Conservation (phyloP, 495 filamentous ascomycete genomes). For the Amorphotheca resinae region DNA sequence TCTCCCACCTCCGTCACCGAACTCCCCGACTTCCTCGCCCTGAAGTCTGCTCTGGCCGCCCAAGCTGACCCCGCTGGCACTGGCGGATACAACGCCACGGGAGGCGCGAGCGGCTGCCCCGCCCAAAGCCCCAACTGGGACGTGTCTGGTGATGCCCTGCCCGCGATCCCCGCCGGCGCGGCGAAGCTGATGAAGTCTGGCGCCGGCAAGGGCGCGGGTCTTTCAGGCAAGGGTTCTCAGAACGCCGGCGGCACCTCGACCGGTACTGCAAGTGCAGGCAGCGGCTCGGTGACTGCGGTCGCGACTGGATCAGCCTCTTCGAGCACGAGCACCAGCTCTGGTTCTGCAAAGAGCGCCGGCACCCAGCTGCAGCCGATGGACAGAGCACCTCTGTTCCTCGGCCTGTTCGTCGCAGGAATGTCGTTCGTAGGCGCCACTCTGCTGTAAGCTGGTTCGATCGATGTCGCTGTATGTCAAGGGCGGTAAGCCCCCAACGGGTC, state of each 20-base stretch:
- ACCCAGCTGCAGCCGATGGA: constrained; percentile 24
- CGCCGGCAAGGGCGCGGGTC: constrained; percentile 60
- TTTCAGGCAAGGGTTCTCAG: constrained; percentile 61
- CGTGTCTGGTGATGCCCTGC: constrained; percentile 53
- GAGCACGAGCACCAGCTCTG: constrained; percentile 22
- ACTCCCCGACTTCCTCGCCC: constrained; percentile 50
- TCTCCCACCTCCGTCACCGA: constrained; percentile 35
- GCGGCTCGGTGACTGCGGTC: constrained; percentile 37
- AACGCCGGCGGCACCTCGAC: constrained; percentile 48
- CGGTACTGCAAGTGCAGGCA: constrained; percentile 49
- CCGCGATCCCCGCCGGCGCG: constrained; percentile 52
- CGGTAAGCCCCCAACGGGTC: too few species aligned
- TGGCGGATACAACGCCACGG: constrained; percentile 63
- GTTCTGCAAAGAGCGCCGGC: constrained; percentile 34
- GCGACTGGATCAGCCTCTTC: constrained; percentile 15
- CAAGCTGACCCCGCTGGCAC: constrained; percentile 56
- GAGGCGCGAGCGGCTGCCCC: constrained; percentile 57
- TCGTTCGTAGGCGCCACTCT: constrained; percentile 54
- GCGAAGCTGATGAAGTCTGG: constrained; percentile 46
- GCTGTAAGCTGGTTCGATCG: constrained; percentile 27
- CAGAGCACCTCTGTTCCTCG: constrained; percentile 41
- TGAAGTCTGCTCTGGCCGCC: constrained; percentile 50
- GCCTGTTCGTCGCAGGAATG: constrained; percentile 41
- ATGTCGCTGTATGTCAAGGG: too few species aligned
- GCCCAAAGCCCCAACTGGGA: constrained; percentile 57